phyloP scores from a whole-genome alignment of 192 early-diverging fungal species.

The Backusella parvicylindrica region DNA sequence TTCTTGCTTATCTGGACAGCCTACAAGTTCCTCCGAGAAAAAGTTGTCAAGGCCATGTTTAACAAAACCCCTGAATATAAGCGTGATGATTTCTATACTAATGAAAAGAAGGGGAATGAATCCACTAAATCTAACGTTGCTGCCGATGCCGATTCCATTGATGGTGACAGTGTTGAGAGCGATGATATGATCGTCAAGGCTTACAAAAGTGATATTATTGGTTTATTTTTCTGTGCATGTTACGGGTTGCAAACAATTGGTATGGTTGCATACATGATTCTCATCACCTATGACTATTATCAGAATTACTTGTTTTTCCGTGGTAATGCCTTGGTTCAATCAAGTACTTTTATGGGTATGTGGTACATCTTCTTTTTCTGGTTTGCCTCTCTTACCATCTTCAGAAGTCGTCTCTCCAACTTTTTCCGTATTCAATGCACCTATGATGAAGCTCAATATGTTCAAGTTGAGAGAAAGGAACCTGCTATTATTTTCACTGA shows the following conservation, averaged over 20 bases:
- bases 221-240: constrained; percentile 30
- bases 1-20: constrained; percentile 20
- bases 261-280: constrained; percentile 38
- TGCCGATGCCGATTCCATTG: background rate
- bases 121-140: background rate
- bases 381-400: constrained; percentile 38
- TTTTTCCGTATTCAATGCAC: constrained; percentile 51
- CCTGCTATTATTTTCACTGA: constrained; percentile 36
- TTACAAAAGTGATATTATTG: constrained; percentile 41
- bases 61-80: background rate
- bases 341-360: constrained; percentile 44
- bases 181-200: constrained; percentile 39
- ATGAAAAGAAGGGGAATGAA: constrained; percentile 3
- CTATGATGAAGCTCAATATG: constrained; percentile 37
- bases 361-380: constrained; percentile 48
- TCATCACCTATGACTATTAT: constrained; percentile 47
- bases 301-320: constrained; percentile 32
- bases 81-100: background rate
- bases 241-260: constrained; percentile 37
- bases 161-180: background rate
- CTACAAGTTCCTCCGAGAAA: constrained; percentile 20
- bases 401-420: constrained; percentile 42
- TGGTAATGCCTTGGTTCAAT: constrained; percentile 33
- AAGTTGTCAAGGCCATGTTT: constrained; percentile 7
- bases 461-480: constrained; percentile 44